A percentile compares a stretch with the other conserved stretches of the same genome.
Evolutionary conservation across 2,329 filamentous ascomycete species (phyloP).

Genomic region (Didymella pinodella): DNA sequence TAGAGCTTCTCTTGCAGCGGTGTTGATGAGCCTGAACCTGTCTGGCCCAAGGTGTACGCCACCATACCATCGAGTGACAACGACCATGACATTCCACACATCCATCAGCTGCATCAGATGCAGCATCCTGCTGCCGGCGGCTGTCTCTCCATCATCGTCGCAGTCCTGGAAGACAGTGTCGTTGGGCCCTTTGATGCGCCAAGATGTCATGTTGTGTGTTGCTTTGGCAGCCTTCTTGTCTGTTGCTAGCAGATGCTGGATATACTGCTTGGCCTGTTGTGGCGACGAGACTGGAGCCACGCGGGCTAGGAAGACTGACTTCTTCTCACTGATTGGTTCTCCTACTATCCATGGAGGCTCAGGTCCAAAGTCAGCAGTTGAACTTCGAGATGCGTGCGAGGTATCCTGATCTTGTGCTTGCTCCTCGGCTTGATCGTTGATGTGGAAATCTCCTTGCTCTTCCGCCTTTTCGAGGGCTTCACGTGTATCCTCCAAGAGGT

Average conservation of each 20-base stretch:
- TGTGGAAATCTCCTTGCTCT: slow-evolving; percentile 37
- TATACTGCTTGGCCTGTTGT: slow-evolving; percentile 72
- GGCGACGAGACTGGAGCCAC: slow-evolving; percentile 74
- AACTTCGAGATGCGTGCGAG: slow-evolving; percentile 10
- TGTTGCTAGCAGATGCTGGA: slow-evolving; percentile 78
- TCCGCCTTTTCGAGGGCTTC: slow-evolving; percentile 60
- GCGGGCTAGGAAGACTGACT: slow-evolving; percentile 86
- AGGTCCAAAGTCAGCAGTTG: slow-evolving; percentile 39
- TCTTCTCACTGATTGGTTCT: slow-evolving; percentile 77
- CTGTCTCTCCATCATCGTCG: slow-evolving; percentile 95
- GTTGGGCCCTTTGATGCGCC: slow-evolving; percentile 74
- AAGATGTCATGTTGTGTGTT: slow-evolving; percentile 95
- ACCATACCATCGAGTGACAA: slow-evolving; percentile 95
- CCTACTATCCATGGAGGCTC: slow-evolving; percentile 76
- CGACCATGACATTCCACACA: slow-evolving; percentile 89
- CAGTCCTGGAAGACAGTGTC: slow-evolving; percentile 80
- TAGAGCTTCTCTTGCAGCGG: slow-evolving; percentile 82
- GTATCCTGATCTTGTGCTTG: slow-evolving; percentile 15
- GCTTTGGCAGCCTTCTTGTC: slow-evolving; percentile 87
- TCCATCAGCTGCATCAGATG: slow-evolving; percentile 96
- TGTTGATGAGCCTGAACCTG: slow-evolving; percentile 89
- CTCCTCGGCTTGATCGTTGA: slow-evolving; percentile 33
- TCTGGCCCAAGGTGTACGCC: slow-evolving; percentile 88
- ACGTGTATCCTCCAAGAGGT: slow-evolving; percentile 76
- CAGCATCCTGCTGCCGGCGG: slow-evolving; percentile 83